These are phyloP conservation scores for Calonectria fujianensis DNA, from an alignment of 2,329 filamentous ascomycete species.

Conservation along the genomic window DNA sequence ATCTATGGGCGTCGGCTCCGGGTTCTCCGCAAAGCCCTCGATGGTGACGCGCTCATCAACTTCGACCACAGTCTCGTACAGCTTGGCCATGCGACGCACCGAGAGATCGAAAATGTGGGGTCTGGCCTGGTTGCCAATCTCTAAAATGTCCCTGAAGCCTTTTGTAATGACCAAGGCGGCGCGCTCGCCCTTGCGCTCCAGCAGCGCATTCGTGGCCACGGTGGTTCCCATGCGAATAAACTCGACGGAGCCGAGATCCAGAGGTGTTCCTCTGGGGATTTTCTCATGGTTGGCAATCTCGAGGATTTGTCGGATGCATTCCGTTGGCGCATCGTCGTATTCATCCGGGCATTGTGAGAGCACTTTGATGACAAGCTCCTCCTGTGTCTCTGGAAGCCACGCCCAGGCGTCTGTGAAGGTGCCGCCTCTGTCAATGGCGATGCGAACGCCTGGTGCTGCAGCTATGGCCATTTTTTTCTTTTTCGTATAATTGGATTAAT, in stretches of 20 bases:
- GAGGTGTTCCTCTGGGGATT: slow-evolving; percentile 2
- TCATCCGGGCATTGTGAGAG: slow-evolving; percentile 36
- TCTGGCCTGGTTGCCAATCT: slow-evolving; percentile 82
- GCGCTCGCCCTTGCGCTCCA: slow-evolving; percentile 82
- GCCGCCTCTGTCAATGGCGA: slow-evolving; percentile 47
- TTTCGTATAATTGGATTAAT: slow-evolving; percentile 6
- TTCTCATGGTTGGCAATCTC: slow-evolving; percentile 22
- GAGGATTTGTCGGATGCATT: slow-evolving; percentile 29
- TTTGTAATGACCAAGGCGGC: slow-evolving; percentile 82
- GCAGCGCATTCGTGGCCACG: slow-evolving; percentile 82
- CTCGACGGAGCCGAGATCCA: slow-evolving; percentile 66
- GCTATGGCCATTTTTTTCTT: not conserved
- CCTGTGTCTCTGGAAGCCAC: slow-evolving; percentile 20
- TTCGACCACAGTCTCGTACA: slow-evolving; percentile 81
- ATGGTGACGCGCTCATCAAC: slow-evolving; percentile 82
- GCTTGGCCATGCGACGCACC: slow-evolving; percentile 78
- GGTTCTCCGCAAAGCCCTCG: slow-evolving; percentile 81
- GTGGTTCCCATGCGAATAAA: slow-evolving; percentile 86
- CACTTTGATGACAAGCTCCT: slow-evolving; percentile 36
- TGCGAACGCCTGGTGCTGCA: slow-evolving; percentile 39
- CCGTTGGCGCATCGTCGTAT: slow-evolving; percentile 32
- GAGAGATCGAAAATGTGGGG: slow-evolving; percentile 83
- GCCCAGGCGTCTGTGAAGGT: slow-evolving; percentile 44
- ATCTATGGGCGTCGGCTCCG: slow-evolving; percentile 69
- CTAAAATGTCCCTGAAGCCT: slow-evolving; percentile 79